Percentiles rank a stretch among this genome's conserved stretches.
These are phyloP conservation scores for Coemansia aciculifera DNA, from an alignment of 192 early-diverging fungal species.

Conservation along the genomic window DNA sequence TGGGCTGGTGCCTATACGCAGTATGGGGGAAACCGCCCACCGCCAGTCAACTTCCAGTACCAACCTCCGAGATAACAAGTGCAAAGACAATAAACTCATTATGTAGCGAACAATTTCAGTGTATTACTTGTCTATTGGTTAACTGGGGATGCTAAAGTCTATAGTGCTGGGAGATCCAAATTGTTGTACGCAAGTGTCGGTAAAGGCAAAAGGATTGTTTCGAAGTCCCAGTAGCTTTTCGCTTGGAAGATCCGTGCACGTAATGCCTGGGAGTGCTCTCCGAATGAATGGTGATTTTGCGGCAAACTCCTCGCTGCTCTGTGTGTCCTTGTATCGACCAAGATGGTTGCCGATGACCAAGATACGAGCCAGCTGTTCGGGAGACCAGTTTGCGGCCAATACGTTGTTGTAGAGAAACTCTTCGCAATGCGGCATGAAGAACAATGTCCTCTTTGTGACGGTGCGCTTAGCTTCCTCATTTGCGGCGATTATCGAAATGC, in stretches of 20 bases:
- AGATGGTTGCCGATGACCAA: slow-evolving; percentile 43
- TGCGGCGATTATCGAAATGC: slow-evolving; percentile 19
- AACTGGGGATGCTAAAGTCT: not conserved
- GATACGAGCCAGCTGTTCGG: slow-evolving; percentile 6
- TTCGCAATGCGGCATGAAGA: slow-evolving; percentile 56
- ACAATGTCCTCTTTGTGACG: slow-evolving; percentile 26
- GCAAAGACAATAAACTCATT: not conserved
- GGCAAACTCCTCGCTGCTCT: slow-evolving; percentile 15
- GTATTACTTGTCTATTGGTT: not conserved
- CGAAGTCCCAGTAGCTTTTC: slow-evolving; percentile 31
- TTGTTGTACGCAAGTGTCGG: slow-evolving; percentile 38
- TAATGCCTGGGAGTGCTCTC: slow-evolving; percentile 9
- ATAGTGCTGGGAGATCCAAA: not conserved
- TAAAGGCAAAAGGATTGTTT: slow-evolving; percentile 42
- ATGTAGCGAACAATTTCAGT: not conserved
- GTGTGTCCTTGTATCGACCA: slow-evolving; percentile 30
- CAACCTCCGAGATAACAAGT: slow-evolving; percentile 17
- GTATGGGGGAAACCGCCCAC: slow-evolving; percentile 1
- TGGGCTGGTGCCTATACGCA: not conserved
- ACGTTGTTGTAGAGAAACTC: slow-evolving; percentile 50
- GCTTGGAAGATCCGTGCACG: slow-evolving; percentile 17
- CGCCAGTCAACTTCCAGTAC: slow-evolving; percentile 27
- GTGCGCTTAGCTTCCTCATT: slow-evolving; percentile 38
- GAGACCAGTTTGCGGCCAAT: slow-evolving; percentile 33
- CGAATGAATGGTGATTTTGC: slow-evolving; percentile 22